phyloP scores from a whole-genome alignment of 805 yeast genomes.

The Teunomyces lycoperdinae region DNA sequence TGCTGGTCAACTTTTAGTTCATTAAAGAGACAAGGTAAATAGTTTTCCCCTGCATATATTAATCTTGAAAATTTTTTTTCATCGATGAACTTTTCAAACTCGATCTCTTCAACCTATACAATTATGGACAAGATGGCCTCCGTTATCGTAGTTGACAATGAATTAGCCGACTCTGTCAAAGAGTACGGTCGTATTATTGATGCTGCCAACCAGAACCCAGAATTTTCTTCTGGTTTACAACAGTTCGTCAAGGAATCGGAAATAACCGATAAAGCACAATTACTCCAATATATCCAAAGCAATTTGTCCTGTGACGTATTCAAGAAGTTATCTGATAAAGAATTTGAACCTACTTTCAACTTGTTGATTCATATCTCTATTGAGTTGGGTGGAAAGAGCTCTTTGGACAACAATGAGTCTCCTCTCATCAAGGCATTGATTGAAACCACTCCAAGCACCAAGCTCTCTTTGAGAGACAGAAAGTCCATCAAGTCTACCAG shows the following conservation, averaged over 20 bases:
- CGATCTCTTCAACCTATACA: background rate
- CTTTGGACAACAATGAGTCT: constrained; percentile 18
- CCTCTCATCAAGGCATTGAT: constrained; percentile 26
- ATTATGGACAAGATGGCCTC: constrained; percentile 30
- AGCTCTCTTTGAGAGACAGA: constrained; percentile 43
- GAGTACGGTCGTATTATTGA: constrained; percentile 41
- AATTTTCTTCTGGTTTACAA: constrained; percentile 25
- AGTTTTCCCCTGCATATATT: background rate
- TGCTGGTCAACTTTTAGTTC: too few species aligned
- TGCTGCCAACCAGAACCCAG: constrained; percentile 24
- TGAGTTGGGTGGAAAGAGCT: constrained; percentile 18
- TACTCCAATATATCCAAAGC: constrained; percentile 28
- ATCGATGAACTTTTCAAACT: constrained; percentile 3
- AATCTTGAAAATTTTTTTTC: constrained; percentile 4
- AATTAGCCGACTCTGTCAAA: constrained; percentile 37
- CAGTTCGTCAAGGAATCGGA: constrained; percentile 20
- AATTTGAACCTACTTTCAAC: constrained; percentile 45
- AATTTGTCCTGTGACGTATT: constrained; percentile 27
- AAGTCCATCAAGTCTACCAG: constrained; percentile 41
- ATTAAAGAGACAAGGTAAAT: too few species aligned
- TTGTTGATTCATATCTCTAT: constrained; percentile 34
- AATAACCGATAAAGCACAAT: constrained; percentile 25
- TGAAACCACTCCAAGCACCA: constrained; percentile 32
- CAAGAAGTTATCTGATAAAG: constrained; percentile 38
- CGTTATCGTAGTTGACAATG: constrained; percentile 43